Base-by-base conservation (phyloP, 2,329 filamentous ascomycete genomes). In the Aureobasidium sp. region DNA sequence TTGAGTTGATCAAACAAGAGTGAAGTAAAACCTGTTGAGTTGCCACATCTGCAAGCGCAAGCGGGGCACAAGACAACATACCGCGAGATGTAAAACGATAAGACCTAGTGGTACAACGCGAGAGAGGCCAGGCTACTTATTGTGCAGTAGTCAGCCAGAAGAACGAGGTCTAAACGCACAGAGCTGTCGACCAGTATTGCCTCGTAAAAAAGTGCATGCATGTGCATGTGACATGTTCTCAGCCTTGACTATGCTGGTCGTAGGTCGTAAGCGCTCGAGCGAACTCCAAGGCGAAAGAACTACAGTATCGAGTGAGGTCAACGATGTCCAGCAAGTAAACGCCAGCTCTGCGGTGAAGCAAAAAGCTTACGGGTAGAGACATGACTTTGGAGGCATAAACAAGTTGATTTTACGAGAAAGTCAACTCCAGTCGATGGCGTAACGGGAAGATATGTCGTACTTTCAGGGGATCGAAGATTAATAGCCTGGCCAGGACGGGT, bases 191-290 rank as follows among this genome's bases (percentile, higher is more conserved):
- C 23, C 56, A 59, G 27, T n/a, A 59, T 61, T 42, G 58, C 58
- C 58, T 61, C 58, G 58, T 50, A n/a, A 29, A 51, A 40, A 42
- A 61, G 58, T 51, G 58, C 58, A 61, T 61, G 45, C 58, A 61
- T 61, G 58, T 61, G 58, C 58, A 61, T 43, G 36, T 61, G 58
- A 61, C 45, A 61, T 31, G 45, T 51, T 29, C 45, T 50, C 43
- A 61, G 58, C 58, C 43, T 61, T 42, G 58, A 59, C 9, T 4
- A n/a, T 23, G 56, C 23, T 15, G 18, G 23, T 15, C 40, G n/a
- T 40, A 40, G 31, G 25, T 18, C 33, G 33, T 61, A 60, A 60
- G 58, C 58, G 58, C 45, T 51, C 25, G 11, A 4, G 9, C 4
- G 3, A 29, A 18, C 20, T 15, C 9, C 20, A n/a, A 15, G 10